These are phyloP conservation scores for Alternaria gansuensis DNA, from an alignment of 2,329 filamentous ascomycete species.

Conservation along the genomic window DNA sequence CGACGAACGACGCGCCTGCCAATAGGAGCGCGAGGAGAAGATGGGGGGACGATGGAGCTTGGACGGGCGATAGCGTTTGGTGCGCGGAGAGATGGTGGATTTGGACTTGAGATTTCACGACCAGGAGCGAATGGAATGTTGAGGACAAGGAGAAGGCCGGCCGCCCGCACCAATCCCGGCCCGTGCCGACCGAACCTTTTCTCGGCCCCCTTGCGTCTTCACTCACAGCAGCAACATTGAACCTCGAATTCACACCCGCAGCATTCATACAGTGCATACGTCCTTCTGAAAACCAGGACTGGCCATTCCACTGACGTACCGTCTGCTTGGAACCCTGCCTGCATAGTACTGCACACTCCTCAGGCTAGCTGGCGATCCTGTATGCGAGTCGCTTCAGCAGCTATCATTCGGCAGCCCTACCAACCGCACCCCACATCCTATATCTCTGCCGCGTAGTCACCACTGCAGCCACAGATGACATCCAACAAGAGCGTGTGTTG, in stretches of 20 bases:
- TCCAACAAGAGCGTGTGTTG: conserved; percentile 30
- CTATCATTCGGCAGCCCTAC: conserved; percentile 44
- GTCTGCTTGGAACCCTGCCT: conserved; percentile 9
- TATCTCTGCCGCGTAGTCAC: conserved; percentile 1
- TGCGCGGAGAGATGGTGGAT: conserved; percentile 10
- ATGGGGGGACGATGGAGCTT: conserved; percentile 20
- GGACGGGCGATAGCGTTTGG: conserved; percentile 16
- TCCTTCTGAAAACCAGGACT: neutral
- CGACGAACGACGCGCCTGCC: conserved; percentile 19
- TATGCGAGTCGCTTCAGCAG: conserved; percentile 25
- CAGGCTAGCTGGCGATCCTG: conserved; percentile 31
- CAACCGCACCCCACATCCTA: conserved; percentile 12
- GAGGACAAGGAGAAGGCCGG: conserved; percentile 9
- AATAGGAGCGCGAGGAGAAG: conserved; percentile 25
- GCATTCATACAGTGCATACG: neutral
- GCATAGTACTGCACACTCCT: conserved; percentile 17
- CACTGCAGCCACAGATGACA: conserved; percentile 14
- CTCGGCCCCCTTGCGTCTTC: neutral
- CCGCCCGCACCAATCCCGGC: conserved; percentile 14
- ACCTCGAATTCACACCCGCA: neutral
- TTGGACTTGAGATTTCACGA: neutral
- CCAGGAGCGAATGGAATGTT: conserved; percentile 6
- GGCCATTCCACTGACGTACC: conserved; percentile 5
- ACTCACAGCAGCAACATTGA: neutral
- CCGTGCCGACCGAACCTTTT: conserved; percentile 9